phyloP scores from a whole-genome alignment of 1,139 yeast genomes.

The Waltiozyma sp. region DNA sequence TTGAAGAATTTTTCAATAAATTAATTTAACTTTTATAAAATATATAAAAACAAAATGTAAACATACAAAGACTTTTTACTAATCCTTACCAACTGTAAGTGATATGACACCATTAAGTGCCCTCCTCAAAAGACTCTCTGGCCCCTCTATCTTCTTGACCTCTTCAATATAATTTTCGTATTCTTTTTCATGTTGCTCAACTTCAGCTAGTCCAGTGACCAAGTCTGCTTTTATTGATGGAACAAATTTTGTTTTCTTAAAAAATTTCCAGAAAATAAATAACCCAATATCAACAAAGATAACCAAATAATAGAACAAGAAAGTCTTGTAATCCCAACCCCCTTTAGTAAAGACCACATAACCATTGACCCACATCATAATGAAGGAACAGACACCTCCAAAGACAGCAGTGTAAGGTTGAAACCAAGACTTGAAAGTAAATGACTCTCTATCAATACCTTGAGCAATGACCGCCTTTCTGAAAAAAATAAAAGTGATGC shows the following conservation, averaged over 20 bases:
- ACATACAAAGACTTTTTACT: background rate
- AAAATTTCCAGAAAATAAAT: slow-evolving; percentile 43
- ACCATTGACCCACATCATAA: slow-evolving; percentile 57
- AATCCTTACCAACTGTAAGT: slow-evolving; percentile 15
- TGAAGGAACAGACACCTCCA: slow-evolving; percentile 31
- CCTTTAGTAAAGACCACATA: slow-evolving; percentile 59
- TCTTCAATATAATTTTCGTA: slow-evolving; percentile 11
- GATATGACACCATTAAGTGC: slow-evolving; percentile 7
- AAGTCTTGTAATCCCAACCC: slow-evolving; percentile 47
- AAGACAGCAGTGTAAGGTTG: slow-evolving; percentile 52
- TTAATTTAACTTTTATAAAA: too few relatives aligned
- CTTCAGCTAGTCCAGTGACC: slow-evolving; percentile 40
- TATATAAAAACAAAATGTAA: too few relatives aligned
- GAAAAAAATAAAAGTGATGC: slow-evolving; percentile 51
- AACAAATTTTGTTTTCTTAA: slow-evolving; percentile 33
- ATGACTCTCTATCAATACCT: slow-evolving; percentile 34
- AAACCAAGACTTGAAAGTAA: slow-evolving; percentile 39
- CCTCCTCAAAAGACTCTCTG: slow-evolving; percentile 2
- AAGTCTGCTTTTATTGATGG: slow-evolving; percentile 45
- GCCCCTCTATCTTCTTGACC: background rate
- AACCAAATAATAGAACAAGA: slow-evolving; percentile 59
- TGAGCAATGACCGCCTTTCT: slow-evolving; percentile 41
- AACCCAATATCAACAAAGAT: slow-evolving; percentile 51
- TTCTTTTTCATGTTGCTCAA: slow-evolving; percentile 40
- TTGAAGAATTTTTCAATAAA: too few relatives aligned